Evolutionary conservation across 441 rosid genomes (phyloP).

Genomic region (California macrophylla): DNA sequence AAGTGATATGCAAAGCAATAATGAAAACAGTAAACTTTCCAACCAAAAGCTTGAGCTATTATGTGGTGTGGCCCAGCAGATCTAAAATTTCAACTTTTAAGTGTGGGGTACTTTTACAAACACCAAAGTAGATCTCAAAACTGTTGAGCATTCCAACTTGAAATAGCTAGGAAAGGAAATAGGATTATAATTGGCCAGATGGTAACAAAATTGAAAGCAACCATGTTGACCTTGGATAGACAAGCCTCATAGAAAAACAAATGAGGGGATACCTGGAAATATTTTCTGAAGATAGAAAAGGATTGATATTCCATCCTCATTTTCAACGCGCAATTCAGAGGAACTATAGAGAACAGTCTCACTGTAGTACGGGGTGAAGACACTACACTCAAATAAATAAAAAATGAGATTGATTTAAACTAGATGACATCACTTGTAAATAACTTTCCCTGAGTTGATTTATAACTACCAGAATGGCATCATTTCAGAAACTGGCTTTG

Average conservation of each 20-base stretch:
- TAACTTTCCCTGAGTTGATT: not conserved
- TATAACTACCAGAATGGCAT: slow-evolving; percentile 64
- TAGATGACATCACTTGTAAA: slow-evolving; percentile 12
- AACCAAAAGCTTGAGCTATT: not conserved
- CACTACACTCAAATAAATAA: slow-evolving; percentile 41
- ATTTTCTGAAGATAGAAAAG: slow-evolving; percentile 99
- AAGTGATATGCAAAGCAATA: not conserved
- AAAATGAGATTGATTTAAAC: slow-evolving; percentile 19
- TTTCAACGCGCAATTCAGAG: slow-evolving; percentile 80
- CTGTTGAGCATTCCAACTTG: not conserved
- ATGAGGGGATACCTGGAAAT: slow-evolving; percentile 65
- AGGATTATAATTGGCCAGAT: not conserved
- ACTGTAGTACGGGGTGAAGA: slow-evolving; percentile 99
- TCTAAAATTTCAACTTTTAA: not conserved
- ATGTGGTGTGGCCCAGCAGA: not conserved
- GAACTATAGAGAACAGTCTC: slow-evolving; percentile 97
- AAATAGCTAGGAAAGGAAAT: not conserved
- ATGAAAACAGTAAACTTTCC: not conserved
- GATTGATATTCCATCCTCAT: slow-evolving; percentile 97
- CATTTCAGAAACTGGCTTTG: slow-evolving; percentile 86
- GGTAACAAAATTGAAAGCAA: not conserved
- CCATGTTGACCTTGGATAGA: not conserved
- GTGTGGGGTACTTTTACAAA: not conserved
- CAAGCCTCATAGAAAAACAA: slow-evolving; percentile 12
- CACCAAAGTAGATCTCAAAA: not conserved